Conservation (phyloP, 805 yeast genomes). For the Candida mattraensis region DNA sequence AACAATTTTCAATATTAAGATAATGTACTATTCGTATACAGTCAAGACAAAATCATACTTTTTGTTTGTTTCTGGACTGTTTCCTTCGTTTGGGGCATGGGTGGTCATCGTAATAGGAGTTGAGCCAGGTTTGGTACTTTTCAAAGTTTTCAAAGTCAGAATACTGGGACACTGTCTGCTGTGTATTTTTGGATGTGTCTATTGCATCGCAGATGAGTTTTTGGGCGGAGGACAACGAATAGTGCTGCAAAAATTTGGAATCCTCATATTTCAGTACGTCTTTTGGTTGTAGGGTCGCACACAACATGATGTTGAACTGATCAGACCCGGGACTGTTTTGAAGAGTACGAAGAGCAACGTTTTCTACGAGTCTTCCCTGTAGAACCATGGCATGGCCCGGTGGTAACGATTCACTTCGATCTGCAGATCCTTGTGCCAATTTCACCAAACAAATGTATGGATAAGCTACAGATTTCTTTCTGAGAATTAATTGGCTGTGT, state of each 20-base stretch:
- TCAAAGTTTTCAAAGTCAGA: slow-evolving; percentile 24
- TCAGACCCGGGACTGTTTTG: slow-evolving; percentile 2
- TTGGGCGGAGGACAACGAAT: slow-evolving; percentile 15
- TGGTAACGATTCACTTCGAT: slow-evolving; percentile 15
- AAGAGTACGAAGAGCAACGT: slow-evolving; percentile 36
- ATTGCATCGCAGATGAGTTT: slow-evolving; percentile 16
- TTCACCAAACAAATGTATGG: slow-evolving; percentile 30
- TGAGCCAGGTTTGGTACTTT: slow-evolving; percentile 26
- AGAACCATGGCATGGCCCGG: slow-evolving; percentile 39
- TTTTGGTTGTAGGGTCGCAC: slow-evolving; percentile 30
- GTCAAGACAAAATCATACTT: not conserved
- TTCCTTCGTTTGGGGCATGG: not conserved
- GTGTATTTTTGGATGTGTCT: not conserved
- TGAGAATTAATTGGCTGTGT: slow-evolving; percentile 11
- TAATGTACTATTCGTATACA: not conserved
- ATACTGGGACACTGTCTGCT: slow-evolving; percentile 5
- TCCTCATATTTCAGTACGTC: slow-evolving; percentile 28
- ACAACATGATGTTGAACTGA: slow-evolving; percentile 19
- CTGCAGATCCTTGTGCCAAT: slow-evolving; percentile 10
- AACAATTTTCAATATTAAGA: slow-evolving; percentile 7
- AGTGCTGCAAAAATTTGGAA: slow-evolving; percentile 17
- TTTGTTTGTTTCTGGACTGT: not conserved
- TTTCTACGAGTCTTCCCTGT: slow-evolving; percentile 42
- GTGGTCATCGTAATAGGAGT: slow-evolving; percentile 16
- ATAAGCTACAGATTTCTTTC: slow-evolving; percentile 28